Evolutionary conservation across 148 eudicot species (phyloP).

Genomic region (Cornus florida): DNA sequence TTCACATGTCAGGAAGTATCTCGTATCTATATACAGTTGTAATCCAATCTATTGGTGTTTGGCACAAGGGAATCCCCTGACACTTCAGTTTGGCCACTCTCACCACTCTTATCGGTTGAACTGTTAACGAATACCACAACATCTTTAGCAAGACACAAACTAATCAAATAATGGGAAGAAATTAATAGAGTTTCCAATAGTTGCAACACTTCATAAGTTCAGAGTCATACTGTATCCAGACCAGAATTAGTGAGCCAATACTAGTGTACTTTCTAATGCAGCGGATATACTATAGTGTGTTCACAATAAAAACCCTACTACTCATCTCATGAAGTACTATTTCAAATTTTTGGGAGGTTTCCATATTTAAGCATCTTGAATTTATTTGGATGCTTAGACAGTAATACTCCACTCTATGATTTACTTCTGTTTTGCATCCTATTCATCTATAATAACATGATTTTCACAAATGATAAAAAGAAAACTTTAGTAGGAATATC

Average conservation of each 20-base stretch:
- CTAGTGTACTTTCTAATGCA: too few species aligned
- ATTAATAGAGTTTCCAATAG: not conserved
- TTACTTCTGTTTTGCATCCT: not conserved
- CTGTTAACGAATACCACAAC: not conserved
- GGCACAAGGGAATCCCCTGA: not conserved
- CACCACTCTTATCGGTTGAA: not conserved
- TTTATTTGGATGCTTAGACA: too few species aligned
- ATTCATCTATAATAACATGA: not conserved
- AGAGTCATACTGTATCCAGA: not conserved
- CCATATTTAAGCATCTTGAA: too few species aligned
- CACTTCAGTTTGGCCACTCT: not conserved
- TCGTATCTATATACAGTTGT: not conserved
- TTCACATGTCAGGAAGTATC: not conserved
- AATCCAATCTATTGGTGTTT: not conserved
- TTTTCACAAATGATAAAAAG: not conserved
- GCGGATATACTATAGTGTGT: too few species aligned
- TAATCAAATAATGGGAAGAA: not conserved
- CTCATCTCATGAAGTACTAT: too few species aligned
- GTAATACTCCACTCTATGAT: too few species aligned
- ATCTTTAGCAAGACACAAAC: not conserved
- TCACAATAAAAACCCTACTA: too few species aligned
- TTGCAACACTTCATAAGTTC: not conserved
- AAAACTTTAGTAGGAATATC: not conserved
- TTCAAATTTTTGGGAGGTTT: too few species aligned
- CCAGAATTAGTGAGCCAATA: not conserved